Evolutionary conservation across 257 asterid species (phyloP), one percentile per base, ranked within the genome.

Genomic region (Euphrasia confusa): DNA sequence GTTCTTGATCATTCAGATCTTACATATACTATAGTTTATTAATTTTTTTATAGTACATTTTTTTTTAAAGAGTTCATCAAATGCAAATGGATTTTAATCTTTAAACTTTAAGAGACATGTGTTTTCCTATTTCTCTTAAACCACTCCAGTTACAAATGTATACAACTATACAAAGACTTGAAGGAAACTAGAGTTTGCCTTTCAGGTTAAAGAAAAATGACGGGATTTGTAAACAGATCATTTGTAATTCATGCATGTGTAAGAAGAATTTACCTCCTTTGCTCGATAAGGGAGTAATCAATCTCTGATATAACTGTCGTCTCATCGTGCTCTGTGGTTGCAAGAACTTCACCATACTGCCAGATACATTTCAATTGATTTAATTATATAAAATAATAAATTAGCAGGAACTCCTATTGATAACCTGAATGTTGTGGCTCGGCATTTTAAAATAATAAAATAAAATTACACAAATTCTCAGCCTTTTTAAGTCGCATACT

Each of bases 341-440:
- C 92, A 72, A 90, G 77, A 40, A 90, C 87, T 82, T 90, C 98
- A 49, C 96, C 98, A 79, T 72, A 91, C 94, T 90, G 88, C 77
- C 72, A 80, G 66, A 68, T 50, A 67, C 54, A 75, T 71, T 68
- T 64, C 44, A 66, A 70, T 71, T 42, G 24, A 24, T 55, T 59
- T 18, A 72, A 28, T 64, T 48, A 60, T 58, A 44, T 15, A 10
- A 54, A 56, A 59, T 7, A 28, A 42, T 54, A 17, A 33, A 62
- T 45, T 21, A 32, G 33, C 69, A 71, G 7, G 58, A 28, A 53
- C 58, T 53, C 24, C 64, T 14, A 54, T 28, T 24, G 60, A 24
- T 45, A 26, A 56, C 28, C 11, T 70, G 54, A 65, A 70, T 48
- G 60, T 45, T 15, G 50, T 49, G 53, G 63, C 52, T 24, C 26